These are phyloP conservation scores for Camillea tinctor DNA, from an alignment of 2,329 filamentous ascomycete species.

Conservation along the genomic window DNA sequence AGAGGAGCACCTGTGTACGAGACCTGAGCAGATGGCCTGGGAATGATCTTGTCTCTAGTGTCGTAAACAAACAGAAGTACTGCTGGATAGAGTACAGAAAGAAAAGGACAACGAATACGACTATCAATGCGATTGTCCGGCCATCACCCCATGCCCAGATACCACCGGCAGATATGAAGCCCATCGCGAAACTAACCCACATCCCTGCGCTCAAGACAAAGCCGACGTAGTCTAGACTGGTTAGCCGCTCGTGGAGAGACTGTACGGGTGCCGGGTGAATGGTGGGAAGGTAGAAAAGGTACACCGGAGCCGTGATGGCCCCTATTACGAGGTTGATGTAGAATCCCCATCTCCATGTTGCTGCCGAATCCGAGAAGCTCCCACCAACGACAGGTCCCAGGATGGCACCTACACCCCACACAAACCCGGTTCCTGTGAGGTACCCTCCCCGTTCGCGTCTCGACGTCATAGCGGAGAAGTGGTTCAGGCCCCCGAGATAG, in stretches of 20 bases:
- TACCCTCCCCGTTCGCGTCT: constrained; percentile 27
- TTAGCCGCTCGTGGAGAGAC: constrained; percentile 28
- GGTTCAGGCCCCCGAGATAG: constrained; percentile 34
- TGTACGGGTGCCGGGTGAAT: constrained; percentile 22
- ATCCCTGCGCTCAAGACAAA: constrained; percentile 40
- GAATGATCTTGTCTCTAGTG: constrained; percentile 38
- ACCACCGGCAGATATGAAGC: constrained; percentile 47
- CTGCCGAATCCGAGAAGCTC: constrained; percentile 41
- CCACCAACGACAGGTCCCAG: constrained; percentile 46
- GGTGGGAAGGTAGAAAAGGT: constrained; percentile 31
- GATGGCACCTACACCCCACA: constrained; percentile 37
- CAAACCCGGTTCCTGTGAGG: constrained; percentile 22
- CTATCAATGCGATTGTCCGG: constrained; percentile 44
- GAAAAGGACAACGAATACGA: constrained; percentile 41
- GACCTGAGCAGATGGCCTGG: constrained; percentile 42
- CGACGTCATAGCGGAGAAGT: constrained; percentile 20
- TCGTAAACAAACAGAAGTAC: constrained; percentile 40
- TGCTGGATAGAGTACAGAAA: constrained; percentile 45
- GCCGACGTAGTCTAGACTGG: constrained; percentile 44
- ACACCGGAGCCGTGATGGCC: constrained; percentile 34
- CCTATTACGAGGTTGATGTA: constrained; percentile 58
- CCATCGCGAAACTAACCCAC: constrained; percentile 41
- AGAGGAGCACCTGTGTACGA: constrained; percentile 40
- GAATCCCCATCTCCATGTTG: constrained; percentile 48
- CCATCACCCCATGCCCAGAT: constrained; percentile 47